Evolutionary conservation across 192 early-diverging fungal species (phyloP).

Genomic region (Gonapodya prolifera): DNA sequence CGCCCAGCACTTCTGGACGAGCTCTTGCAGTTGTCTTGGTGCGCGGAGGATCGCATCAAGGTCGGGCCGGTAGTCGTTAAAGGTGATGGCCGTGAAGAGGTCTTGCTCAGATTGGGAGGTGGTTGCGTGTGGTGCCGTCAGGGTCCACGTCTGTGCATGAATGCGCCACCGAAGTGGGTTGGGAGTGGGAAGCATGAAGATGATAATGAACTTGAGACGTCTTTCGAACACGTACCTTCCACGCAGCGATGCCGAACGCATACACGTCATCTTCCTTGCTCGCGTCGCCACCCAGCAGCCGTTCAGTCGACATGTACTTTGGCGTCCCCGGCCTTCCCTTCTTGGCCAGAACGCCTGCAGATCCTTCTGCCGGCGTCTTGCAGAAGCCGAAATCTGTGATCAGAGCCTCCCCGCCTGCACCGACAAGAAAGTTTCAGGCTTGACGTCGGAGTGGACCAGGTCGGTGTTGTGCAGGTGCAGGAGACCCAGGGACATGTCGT

Average conservation of each 20-base stretch:
- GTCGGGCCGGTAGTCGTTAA: background rate
- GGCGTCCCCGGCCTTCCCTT: background rate
- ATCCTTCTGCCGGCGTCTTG: background rate
- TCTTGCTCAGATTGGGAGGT: background rate
- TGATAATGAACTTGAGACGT: background rate
- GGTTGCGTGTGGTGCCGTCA: background rate
- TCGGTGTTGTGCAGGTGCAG: background rate
- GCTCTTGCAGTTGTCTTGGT: background rate
- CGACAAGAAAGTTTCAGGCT: background rate
- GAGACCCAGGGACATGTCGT: background rate
- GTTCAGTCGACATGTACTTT: background rate
- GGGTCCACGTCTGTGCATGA: background rate
- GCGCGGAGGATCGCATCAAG: background rate
- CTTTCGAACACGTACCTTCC: background rate
- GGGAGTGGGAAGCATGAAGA: background rate
- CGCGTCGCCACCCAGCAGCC: background rate
- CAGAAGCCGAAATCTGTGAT: background rate
- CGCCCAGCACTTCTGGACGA: background rate
- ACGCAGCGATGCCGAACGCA: background rate
- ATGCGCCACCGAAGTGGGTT: background rate
- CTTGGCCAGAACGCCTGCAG: background rate
- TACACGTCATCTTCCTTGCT: background rate
- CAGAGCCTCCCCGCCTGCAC: background rate
- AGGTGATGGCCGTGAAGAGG: background rate
- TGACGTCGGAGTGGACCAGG: background rate